Evolutionary conservation across 2,329 filamentous ascomycete species (phyloP).

Genomic region (Colletotrichum sojae): DNA sequence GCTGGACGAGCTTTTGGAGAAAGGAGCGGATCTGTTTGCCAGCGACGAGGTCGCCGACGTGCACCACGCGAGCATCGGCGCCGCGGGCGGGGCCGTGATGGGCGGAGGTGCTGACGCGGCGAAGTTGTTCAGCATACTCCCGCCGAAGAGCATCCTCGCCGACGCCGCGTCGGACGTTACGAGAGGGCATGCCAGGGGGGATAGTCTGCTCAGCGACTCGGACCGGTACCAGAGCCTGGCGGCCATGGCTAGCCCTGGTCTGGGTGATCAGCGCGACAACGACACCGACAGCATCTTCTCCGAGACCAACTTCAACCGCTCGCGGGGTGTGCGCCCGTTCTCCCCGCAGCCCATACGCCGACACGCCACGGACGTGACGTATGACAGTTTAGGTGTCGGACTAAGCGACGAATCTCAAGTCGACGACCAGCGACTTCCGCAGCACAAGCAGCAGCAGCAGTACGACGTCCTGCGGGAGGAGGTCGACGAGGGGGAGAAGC

Average conservation of each 20-base stretch:
- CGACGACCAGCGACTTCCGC: conserved; percentile 33
- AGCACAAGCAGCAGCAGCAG: conserved; percentile 40
- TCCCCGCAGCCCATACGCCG: conserved; percentile 68
- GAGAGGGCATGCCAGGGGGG: conserved; percentile 60
- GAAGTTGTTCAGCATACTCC: conserved; percentile 76
- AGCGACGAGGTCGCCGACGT: conserved; percentile 52
- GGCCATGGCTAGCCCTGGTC: conserved; percentile 54
- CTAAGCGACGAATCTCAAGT: conserved; percentile 38
- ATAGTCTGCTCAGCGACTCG: conserved; percentile 68
- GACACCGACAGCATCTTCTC: conserved; percentile 65
- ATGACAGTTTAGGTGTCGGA: conserved; percentile 52
- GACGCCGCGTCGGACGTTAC: conserved; percentile 60
- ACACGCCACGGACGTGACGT: conserved; percentile 57
- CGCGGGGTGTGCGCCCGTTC: conserved; percentile 70
- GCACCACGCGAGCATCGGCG: conserved; percentile 42
- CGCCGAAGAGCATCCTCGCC: conserved; percentile 74
- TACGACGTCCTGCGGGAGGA: conserved; percentile 28
- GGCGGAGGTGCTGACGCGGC: conserved; percentile 52
- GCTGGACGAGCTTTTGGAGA: conserved; percentile 75
- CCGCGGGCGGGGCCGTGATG: conserved; percentile 50
- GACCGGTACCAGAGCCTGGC: conserved; percentile 72
- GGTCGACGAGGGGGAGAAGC: conserved; percentile 22
- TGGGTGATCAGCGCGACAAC: conserved; percentile 36
- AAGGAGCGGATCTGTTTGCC: conserved; percentile 73
- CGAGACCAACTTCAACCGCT: conserved; percentile 64